These are phyloP conservation scores for Thalassiosira profunda DNA, from an alignment of 108 stramenopile genomes.

Conservation along the genomic window DNA sequence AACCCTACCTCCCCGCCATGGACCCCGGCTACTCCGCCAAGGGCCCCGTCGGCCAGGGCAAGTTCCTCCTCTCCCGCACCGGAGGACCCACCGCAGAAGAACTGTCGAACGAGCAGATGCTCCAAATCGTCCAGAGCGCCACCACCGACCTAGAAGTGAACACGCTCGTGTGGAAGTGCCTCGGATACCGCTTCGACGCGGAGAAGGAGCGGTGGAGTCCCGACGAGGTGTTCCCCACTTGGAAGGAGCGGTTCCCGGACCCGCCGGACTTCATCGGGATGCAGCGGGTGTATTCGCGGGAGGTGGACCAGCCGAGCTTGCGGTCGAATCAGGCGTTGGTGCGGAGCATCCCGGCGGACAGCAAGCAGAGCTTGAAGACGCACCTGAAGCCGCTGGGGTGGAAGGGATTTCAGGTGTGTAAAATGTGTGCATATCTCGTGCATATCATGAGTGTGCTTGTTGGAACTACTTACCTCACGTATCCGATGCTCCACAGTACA, in stretches of 20 bases:
- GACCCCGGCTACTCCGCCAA: slow-evolving; percentile 60
- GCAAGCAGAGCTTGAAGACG: slow-evolving; percentile 85
- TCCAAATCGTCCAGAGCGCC: slow-evolving; percentile 68
- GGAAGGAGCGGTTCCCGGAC: slow-evolving; percentile 86
- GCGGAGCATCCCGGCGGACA: slow-evolving; percentile 72
- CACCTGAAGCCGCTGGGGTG: slow-evolving; percentile 86
- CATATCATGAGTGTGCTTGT: no score
- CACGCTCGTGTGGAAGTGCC: slow-evolving; percentile 94
- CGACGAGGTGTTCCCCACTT: slow-evolving; percentile 87
- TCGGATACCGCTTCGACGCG: slow-evolving; percentile 87
- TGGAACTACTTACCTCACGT: no score
- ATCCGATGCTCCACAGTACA: slow-evolving; percentile 51
- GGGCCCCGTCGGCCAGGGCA: slow-evolving; percentile 66
- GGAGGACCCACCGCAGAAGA: slow-evolving; percentile 79
- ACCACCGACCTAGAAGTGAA: slow-evolving; percentile 91
- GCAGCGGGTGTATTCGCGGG: slow-evolving; percentile 85
- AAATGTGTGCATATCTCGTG: no score
- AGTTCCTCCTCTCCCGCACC: slow-evolving; percentile 66
- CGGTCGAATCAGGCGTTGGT: slow-evolving; percentile 82
- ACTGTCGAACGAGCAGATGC: slow-evolving; percentile 83
- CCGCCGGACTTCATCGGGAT: slow-evolving; percentile 97
- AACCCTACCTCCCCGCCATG: slow-evolving; percentile 69
- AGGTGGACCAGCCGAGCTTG: slow-evolving; percentile 82
- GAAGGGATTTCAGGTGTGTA: slow-evolving; percentile 75
- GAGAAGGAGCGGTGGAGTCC: slow-evolving; percentile 66